Evolutionary conservation across 1,284 basidiomycete genomes (phyloP).

Genomic region (Thelephora terrestris): DNA sequence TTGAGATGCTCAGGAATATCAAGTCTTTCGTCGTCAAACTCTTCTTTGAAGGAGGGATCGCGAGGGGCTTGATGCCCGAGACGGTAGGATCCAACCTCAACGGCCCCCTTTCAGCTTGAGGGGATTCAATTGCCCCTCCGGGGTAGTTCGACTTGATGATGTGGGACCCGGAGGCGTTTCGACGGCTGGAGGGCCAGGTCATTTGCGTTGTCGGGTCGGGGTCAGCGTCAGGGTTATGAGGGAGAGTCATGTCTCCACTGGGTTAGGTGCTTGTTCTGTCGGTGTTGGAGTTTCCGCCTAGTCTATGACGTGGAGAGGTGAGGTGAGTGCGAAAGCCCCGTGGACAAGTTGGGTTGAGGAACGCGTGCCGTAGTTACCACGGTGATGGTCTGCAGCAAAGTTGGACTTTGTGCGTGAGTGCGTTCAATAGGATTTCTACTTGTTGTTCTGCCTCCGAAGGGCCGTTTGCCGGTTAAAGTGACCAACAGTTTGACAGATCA

Average conservation of each 20-base stretch:
- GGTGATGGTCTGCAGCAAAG: no score
- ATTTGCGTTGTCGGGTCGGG: constrained; percentile 67
- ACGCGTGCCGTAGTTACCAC: no score
- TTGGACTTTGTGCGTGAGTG: no score
- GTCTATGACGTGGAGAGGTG: background rate
- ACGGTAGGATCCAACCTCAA: no score
- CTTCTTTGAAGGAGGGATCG: constrained; percentile 10
- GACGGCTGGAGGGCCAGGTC: constrained; percentile 52
- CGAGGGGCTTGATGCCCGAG: background rate
- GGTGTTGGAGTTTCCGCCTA: constrained; percentile 5
- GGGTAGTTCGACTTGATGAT: background rate
- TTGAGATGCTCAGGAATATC: constrained; percentile 69
- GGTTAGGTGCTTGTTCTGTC: constrained; percentile 2
- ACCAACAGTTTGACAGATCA: no score
- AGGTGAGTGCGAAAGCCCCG: constrained; percentile 3
- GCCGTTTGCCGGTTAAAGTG: no score
- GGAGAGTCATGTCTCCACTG: constrained; percentile 33
- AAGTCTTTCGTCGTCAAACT: constrained; percentile 63
- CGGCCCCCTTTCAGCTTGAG: background rate
- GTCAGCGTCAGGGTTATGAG: constrained; percentile 46
- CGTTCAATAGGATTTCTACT: no score
- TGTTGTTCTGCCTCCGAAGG: no score
- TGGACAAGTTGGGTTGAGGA: background rate
- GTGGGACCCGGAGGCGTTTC: background rate
- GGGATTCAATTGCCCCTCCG: background rate